Evolutionary conservation across 495 filamentous ascomycete species (phyloP), one percentile per base, ranked within the genome.

Genomic region (Pyrenula aspistea): DNA sequence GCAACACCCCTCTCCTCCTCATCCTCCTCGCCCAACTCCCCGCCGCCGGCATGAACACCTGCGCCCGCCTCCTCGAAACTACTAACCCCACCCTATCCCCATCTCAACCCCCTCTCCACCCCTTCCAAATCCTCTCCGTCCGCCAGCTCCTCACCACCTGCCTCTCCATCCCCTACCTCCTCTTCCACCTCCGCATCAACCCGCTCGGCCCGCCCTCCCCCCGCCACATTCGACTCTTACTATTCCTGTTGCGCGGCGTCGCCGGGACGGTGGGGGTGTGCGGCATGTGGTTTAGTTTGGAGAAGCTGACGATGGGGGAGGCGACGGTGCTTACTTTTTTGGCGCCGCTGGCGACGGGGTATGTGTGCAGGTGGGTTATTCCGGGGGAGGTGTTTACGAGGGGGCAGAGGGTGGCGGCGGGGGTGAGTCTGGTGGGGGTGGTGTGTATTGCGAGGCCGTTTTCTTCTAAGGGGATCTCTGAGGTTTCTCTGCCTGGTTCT

Each of bases 311-410:
- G 1, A 76, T 97, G 0, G 85, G 89, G 2, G 92, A 97, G 62
- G 91, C 93, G 11, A 95, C 89, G 0, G 93, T 96, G 0, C 84
- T 97, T 50, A 95, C 89, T 50, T 97, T 96, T 64, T 79, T 97
- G 0, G 81, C 87, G 0, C 93, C 93, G 0, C 84, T 84, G 15
- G 76, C 95, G 1, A 78, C 88, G n/a, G 87, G 88, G 54, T 95
- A 88, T 65, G 83, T 83, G 11, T 95, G 91, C 65, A 87, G 86
- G 15, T 65, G 91, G 20, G 71, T 96, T 19, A 77, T 87, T 24
- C 67, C 72, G 3, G 73, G 87, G 51, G 87, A 95, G 61, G 86
- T 87, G 0, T 96, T 91, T 66, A 90, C 88, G 0, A 74, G 82
- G 20, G 81, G 77, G 8, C 89, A 96, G 63, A 83, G 91, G 60